Base-by-base conservation (phyloP, 495 filamentous ascomycete genomes). In the Xylaria curta region DNA sequence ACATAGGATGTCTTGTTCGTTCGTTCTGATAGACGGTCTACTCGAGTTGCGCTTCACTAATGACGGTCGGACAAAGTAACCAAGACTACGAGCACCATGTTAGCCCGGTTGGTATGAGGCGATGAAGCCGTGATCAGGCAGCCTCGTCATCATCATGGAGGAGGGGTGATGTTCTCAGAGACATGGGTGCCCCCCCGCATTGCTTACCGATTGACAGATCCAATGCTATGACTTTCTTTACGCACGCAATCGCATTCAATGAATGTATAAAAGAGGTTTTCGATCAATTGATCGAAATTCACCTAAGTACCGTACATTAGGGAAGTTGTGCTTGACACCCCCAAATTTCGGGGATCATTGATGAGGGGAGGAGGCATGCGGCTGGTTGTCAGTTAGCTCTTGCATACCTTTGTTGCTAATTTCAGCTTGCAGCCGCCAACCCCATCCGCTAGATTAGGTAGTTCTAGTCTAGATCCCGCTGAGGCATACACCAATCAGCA, bases 1-100 rank as follows among this genome's bases (percentile, higher is more conserved):
- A 74, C 77, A 79, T 60, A 17, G 54, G 44, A 53, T 53, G 49
- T 24, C 28, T 71, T 13, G 31, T 26, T 28, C 26, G 31, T 26
- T 28, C 26, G 46, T 33, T 44, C 10, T 21, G 28, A 26, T 9
- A 26, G 24, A 12, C 17, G 19, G n/a, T 38, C 56, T 38, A 2
- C 3, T 38, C 17, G 28, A 21, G 56, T 24, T 54, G 17, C 47
- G 15, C n/a, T 62, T 42, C 42, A 26, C 4, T 28, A n/a, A 26
- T 44, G 26, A 24, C 19, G n/a, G 15, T n/a, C 10, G 40, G 24
- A 42, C 13, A n/a, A 36, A 47, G 3, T 17, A 5, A 9, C 12
- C 7, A 17, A 33, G 33, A 51, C 66, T 68, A 28, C 8, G 4
- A 21, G 46, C 21, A 68, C 12, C 15, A 7, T 33, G 53, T 68